Conservation (phyloP, 164 flowering plant genomes). For the Protea cynaroides region DNA sequence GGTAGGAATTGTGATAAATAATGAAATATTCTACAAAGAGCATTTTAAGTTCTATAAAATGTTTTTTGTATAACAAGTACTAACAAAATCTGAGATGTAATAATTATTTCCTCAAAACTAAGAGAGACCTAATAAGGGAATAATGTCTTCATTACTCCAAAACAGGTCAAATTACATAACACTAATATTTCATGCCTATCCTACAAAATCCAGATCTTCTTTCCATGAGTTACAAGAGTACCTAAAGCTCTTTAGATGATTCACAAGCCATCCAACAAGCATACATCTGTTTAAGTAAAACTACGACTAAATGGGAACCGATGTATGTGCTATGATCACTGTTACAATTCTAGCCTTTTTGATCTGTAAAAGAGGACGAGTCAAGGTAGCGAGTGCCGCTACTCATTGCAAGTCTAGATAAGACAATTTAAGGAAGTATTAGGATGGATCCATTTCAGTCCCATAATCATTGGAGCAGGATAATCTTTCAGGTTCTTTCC, state of each 20-base stretch:
- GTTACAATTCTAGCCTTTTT: slow-evolving; percentile 3
- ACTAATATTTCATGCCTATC: no score
- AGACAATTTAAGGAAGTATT: slow-evolving; percentile 8
- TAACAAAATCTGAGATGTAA: no score
- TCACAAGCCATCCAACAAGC: not conserved
- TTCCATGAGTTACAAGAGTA: not conserved
- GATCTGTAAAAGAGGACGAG: not conserved
- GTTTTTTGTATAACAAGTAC: no score
- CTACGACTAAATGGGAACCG: not conserved
- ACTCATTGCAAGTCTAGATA: slow-evolving; percentile 1
- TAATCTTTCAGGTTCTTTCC: slow-evolving; percentile 35
- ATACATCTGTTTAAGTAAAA: not conserved
- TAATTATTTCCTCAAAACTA: no score
- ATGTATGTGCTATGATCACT: not conserved
- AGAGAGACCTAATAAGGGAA: no score
- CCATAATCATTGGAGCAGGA: slow-evolving; percentile 30
- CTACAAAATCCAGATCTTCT: no score
- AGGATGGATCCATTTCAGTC: slow-evolving; percentile 20
- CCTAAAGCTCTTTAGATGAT: not conserved
- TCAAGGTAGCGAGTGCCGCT: not conserved
- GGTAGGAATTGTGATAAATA: no score
- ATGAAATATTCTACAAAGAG: no score
- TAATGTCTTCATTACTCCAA: no score
- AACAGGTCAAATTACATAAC: no score
- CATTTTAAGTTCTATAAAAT: no score